Percentiles rank a stretch among this genome's conserved stretches.
phyloP scores from a whole-genome alignment of 2,329 filamentous ascomycete species.

The Colletotrichum spaethianum region DNA sequence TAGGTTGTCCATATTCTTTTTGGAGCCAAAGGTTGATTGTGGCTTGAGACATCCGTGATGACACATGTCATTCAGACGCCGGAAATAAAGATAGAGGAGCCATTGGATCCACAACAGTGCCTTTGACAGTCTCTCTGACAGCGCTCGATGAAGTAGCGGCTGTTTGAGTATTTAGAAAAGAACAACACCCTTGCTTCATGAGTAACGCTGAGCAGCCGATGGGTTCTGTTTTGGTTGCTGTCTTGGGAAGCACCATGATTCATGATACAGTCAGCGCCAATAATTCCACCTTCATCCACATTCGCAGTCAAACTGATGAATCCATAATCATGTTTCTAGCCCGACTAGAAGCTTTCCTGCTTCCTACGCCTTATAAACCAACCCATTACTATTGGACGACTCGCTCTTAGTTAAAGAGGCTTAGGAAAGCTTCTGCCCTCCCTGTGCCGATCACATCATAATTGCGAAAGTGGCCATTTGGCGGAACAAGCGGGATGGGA shows the following conservation, averaged over 20 bases:
- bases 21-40: neutral
- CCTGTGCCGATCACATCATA: neutral
- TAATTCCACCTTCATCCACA: neutral
- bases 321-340: neutral
- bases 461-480: neutral
- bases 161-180: neutral
- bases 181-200: neutral
- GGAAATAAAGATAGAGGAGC: neutral
- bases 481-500: no score
- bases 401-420: neutral
- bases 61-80: neutral
- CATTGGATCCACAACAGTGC: neutral
- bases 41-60: slow-evolving; percentile 12
- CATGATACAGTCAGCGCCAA: neutral
- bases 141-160: no score
- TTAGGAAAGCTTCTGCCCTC: neutral
- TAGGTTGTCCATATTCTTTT: neutral
- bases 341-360: no score
- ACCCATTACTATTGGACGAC: neutral
- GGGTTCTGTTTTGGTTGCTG: neutral
- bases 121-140: neutral
- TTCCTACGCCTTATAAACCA: neutral
- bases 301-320: neutral
- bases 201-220: no score
- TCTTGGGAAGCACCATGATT: no score